Base-by-base conservation (phyloP, 2,329 filamentous ascomycete genomes). In the Acephala macrosclerotiorum region DNA sequence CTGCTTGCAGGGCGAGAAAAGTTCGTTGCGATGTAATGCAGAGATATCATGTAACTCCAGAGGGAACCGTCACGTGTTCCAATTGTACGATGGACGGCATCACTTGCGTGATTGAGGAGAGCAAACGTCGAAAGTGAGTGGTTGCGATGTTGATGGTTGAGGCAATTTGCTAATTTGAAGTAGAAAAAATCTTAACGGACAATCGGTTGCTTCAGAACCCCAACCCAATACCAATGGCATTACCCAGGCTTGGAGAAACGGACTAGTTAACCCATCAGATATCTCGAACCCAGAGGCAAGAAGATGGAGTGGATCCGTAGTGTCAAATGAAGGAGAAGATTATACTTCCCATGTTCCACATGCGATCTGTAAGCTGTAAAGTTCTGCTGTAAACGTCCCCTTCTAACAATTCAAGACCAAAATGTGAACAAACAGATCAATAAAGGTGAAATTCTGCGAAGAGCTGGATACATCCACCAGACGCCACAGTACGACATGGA, bases 1-100 rank as follows among this genome's bases (percentile, higher is more conserved):
- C 93, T 68, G 93, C 91, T 73, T 97, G 94, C 80, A 87, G 94
- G 74, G 89, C 91, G 64, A 89, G 94, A 76, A 97, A 97, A 78
- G 94, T 97, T 49, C 88, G 94, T 64, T 97, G 94, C 82, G 94
- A 97, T 81, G 94, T 97, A 64, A 93, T 96, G 66, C 93, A 97
- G 78, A 91, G 69, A n/a, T 74, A 73, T 49, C 73, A 75, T 47
- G 60, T 72, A 38, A 71, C 67, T 12, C 66, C 70, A 5, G 70
- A 73, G 26, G 73, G 75, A n/a, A 70, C 71, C 20, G 71, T 69
- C 25, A 74, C 73, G 14, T 76, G 75, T 45, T 71, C 72, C 1
- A 76, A 76, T 63, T 77, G 75, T 63, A 71, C 68, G 0, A 73
- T 83, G 71, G 82, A 84, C 65, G 81, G 82, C 68, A 81, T 84